Evolutionary conservation across 148 eudicot species (phyloP).

Genomic region (Silene uniflora): DNA sequence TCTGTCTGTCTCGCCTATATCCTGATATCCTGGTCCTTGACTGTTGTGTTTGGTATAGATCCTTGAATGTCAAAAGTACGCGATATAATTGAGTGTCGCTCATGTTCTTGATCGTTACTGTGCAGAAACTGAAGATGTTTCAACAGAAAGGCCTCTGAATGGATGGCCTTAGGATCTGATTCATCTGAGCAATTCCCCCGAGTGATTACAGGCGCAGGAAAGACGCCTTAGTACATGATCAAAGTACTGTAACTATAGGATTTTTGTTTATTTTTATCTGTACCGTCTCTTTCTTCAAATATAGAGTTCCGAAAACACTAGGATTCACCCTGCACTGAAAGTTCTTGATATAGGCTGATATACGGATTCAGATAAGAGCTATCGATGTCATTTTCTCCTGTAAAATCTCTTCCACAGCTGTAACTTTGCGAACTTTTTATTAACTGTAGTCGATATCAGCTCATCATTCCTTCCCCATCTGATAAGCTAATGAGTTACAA

Average conservation of each 20-base stretch:
- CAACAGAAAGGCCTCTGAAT: constrained; percentile 42
- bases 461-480: constrained; percentile 46
- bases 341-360: constrained; percentile 14
- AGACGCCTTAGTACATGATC: constrained; percentile 9
- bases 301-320: not conserved
- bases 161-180: constrained; percentile 30
- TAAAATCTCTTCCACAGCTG: too few relatives aligned
- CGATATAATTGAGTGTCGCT: not conserved
- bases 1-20: not conserved
- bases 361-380: not conserved
- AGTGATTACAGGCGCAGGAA: not conserved
- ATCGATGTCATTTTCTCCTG: too few relatives aligned
- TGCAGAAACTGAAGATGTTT: constrained; percentile 64
- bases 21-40: too few relatives aligned
- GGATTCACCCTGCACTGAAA: constrained; percentile 1
- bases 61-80: too few relatives aligned
- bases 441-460: constrained; percentile 56
- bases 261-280: not conserved
- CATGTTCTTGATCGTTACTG: constrained; percentile 8
- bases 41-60: too few relatives aligned
- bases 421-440: constrained; percentile 46
- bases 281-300: not conserved
- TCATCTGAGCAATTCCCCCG: constrained; percentile 10
- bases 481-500: constrained; percentile 39
- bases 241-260: constrained; percentile 10